Base-by-base conservation (phyloP, 2,329 filamentous ascomycete species). In the Fusarium nanum region DNA sequence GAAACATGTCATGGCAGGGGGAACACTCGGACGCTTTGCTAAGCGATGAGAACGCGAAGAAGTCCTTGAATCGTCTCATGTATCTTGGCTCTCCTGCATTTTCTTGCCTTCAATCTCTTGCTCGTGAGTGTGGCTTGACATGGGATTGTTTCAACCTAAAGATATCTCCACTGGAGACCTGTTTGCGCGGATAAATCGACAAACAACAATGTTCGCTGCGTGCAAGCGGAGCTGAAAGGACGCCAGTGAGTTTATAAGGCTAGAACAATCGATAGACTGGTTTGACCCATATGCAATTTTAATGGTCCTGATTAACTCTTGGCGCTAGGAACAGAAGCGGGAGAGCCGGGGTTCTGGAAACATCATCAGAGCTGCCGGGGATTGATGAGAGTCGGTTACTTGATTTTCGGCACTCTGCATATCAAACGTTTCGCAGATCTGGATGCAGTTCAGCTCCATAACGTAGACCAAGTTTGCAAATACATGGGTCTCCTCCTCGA, bases 371-470 rank as follows among this genome's bases (percentile, higher is more conserved):
- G 27, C 16, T 8, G 23, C 18, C 22, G 18, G 34, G 16, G 55
- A 58, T 54, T 28, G 22, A 34, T n/a, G 20, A 52, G 41, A n/a
- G 14, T 16, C 23, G 22, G 11, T 6, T 28, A 5, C 20, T 30
- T 46, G 41, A 34, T 28, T 45, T 20, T 41, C 13, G 23, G 27
- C 23, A 10, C 37, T 8, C 22, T 37, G 25, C 30, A 45, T 25
- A 45, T 55, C 20, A 18, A 55, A 44, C 45, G 32, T 62, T 22
- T 37, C 16, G 23, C 25, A 48, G 40, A 54, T 52, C 56, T 57
- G 60, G 13, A 54, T 18, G 8, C 30, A 56, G 79, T 79, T 22
- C 10, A 92, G 80, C 64, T 84, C 87, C 1, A 44, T 22, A 23
- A 16, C 14, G 10, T 18, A 23, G 14, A 14, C 22, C 14, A 44